Evolutionary conservation across 805 yeast genomes (phyloP).

Genomic region (Myxozyma sirexii): DNA sequence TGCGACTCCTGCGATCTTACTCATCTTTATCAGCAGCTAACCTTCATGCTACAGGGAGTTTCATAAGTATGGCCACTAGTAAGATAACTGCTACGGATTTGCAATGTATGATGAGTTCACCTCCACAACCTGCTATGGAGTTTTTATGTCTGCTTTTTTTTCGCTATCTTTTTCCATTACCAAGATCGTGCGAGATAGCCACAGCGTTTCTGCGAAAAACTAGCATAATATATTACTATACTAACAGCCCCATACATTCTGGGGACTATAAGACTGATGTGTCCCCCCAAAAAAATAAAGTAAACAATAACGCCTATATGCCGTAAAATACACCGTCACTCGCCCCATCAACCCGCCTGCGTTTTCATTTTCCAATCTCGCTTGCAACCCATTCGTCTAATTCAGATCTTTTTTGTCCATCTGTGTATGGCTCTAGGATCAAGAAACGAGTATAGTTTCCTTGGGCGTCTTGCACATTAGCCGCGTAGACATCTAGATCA

Average conservation of each 20-base stretch:
- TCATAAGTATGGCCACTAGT: slow-evolving; percentile 69
- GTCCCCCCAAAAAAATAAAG: not conserved
- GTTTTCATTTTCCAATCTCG: slow-evolving; percentile 2
- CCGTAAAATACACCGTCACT: not conserved
- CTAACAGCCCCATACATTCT: too few relatives aligned
- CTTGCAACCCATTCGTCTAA: slow-evolving; percentile 9
- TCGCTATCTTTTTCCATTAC: not conserved
- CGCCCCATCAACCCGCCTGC: too few relatives aligned
- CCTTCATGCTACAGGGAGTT: slow-evolving; percentile 42
- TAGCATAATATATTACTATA: too few relatives aligned
- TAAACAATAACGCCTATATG: not conserved
- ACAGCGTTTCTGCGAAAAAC: too few relatives aligned
- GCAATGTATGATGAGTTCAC: not conserved
- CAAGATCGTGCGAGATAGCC: too few relatives aligned
- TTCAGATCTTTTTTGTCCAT: slow-evolving; percentile 10
- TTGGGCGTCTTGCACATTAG: slow-evolving; percentile 67
- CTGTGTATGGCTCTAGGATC: slow-evolving; percentile 40
- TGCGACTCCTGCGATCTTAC: not conserved
- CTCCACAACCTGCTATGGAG: not conserved
- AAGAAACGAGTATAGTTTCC: slow-evolving; percentile 87
- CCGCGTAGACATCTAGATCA: slow-evolving; percentile 55
- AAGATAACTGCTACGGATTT: not conserved
- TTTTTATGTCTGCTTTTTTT: slow-evolving; percentile 1
- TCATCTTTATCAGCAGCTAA: not conserved
- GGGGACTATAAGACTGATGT: not conserved